Evolutionary conservation across 805 yeast genomes (phyloP).

Genomic region (Starmerella etchellsii): DNA sequence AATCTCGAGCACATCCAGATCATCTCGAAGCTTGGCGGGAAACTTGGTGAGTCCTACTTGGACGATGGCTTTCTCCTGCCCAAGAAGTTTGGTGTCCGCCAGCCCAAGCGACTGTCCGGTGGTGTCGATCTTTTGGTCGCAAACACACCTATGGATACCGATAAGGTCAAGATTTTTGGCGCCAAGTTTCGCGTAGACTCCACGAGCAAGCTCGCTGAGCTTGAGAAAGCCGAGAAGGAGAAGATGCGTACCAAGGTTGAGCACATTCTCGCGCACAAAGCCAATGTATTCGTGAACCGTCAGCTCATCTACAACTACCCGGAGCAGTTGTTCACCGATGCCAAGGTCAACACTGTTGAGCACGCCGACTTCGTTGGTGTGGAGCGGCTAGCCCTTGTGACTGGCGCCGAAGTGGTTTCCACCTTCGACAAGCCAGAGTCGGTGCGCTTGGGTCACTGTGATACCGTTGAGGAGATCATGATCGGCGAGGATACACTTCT

Average conservation of each 20-base stretch:
- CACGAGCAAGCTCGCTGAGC: slow-evolving; percentile 83
- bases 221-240: slow-evolving; percentile 85
- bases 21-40: slow-evolving; percentile 87
- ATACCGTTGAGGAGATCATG: slow-evolving; percentile 74
- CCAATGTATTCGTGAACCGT: slow-evolving; percentile 85
- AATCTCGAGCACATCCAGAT: slow-evolving; percentile 86
- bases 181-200: slow-evolving; percentile 95
- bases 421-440: slow-evolving; percentile 87
- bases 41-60: slow-evolving; percentile 75
- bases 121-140: slow-evolving; percentile 85
- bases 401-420: slow-evolving; percentile 97
- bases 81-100: slow-evolving; percentile 87
- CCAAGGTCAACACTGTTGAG: slow-evolving; percentile 81
- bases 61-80: slow-evolving; percentile 93
- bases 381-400: slow-evolving; percentile 87
- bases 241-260: slow-evolving; percentile 86
- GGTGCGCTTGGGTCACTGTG: slow-evolving; percentile 80
- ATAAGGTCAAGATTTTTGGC: slow-evolving; percentile 93
- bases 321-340: slow-evolving; percentile 82
- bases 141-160: slow-evolving; percentile 88
- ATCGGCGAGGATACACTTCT: slow-evolving; percentile 88
- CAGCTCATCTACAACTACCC: slow-evolving; percentile 97
- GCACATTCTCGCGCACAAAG: slow-evolving; percentile 74
- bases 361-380: slow-evolving; percentile 98
- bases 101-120: slow-evolving; percentile 55